Base-by-base conservation (phyloP, 805 yeast species). In the Candida endomychidarum region DNA sequence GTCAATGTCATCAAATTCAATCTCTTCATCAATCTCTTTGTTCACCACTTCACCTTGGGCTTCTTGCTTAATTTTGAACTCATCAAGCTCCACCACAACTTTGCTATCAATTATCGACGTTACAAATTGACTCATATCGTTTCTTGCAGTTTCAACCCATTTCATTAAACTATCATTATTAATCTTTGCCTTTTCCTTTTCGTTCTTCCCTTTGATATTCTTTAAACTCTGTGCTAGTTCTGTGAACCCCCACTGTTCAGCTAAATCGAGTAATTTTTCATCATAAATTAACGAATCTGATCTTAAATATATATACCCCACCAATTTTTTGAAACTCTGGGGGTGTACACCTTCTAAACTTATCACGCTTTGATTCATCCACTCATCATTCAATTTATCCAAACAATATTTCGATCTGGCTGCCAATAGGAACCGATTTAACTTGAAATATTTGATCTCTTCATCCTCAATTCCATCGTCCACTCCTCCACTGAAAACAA, bases 91-190 rank as follows among this genome's bases (percentile, higher is more conserved):
- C 4, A 39, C 38, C 11, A 29, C 25, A 2, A 54, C 10, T 11
- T 45, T 51, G 19, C 51, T 48, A 1, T 36, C 49, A 7, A 67
- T 21, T 2, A 72, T 54, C 20, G 46, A 33, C 2, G 40, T 21
- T 7, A 66, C 53, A 38, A 72, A 69, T 1, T 18, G 11, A 16
- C 53, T 51, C 47, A 74, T 44, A 24, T 67, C 65, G 1, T 41
- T 32, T 26, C 70, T 51, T 1, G 75, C 72, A 5, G 42, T 51
- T 31, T 67, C 69, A 22, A 64, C 59, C 43, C 65, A 58, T 25
- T 42, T 50, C 12, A 55, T 50, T 12, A 67, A 59, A n/a, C 56
- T 46, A 19, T 57, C 55, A 39, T 65, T 63, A 41, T 60, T 65
- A 9, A 52, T 39, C 42, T 56, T 64, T 10, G 71, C 52, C 11